A percentile compares a stretch with the other conserved stretches of the same genome.
phyloP scores from a whole-genome alignment of 2,329 filamentous ascomycete species.

The Paecilomyces sp. region DNA sequence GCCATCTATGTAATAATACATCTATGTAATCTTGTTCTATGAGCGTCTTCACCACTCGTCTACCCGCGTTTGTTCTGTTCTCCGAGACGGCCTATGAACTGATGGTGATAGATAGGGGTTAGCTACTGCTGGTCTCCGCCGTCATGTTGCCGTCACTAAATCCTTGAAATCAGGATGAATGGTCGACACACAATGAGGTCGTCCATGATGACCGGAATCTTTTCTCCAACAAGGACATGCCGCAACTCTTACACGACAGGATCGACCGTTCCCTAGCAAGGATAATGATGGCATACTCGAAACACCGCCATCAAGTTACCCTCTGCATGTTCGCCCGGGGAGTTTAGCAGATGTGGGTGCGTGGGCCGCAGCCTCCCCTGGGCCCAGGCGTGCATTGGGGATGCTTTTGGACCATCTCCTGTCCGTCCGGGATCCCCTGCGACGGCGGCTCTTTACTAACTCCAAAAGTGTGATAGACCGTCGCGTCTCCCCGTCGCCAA shows the following conservation, averaged over 20 bases:
- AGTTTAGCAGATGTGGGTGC: not conserved
- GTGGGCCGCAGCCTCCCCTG: not conserved
- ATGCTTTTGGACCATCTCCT: not conserved
- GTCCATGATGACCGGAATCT: not conserved
- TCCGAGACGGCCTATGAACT: not conserved
- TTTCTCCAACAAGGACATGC: not conserved
- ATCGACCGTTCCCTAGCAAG: not conserved
- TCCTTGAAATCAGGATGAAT: not conserved
- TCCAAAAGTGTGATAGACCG: not conserved
- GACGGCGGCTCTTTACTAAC: not conserved
- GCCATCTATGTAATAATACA: not conserved
- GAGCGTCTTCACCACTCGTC: not conserved
- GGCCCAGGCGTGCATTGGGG: not conserved
- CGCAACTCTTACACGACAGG: not conserved
- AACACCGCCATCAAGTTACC: not conserved
- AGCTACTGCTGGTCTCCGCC: not conserved
- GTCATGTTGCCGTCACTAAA: not conserved
- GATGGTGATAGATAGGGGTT: not conserved
- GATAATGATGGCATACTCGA: not conserved
- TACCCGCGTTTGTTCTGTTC: not conserved
- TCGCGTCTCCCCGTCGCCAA: not conserved
- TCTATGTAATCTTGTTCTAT: not conserved
- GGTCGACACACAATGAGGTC: not conserved
- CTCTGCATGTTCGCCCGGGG: not conserved
- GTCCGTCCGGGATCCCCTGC: not conserved